phyloP scores from a whole-genome alignment of 2,329 filamentous ascomycete genomes.

The Ascochyta viciae-villosae region DNA sequence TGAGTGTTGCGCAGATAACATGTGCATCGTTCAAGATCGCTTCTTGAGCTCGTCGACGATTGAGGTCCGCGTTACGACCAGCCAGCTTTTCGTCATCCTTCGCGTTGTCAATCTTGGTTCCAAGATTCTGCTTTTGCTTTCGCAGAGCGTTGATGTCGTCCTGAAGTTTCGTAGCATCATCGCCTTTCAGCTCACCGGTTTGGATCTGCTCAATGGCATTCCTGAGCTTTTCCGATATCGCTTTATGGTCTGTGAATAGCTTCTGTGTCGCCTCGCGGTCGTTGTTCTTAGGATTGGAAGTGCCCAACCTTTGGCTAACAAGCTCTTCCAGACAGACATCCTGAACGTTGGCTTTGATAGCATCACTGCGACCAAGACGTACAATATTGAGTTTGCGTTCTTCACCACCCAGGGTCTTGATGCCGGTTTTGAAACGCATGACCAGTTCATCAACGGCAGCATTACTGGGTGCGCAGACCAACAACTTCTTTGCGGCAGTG shows the following conservation, averaged over 20 bases:
- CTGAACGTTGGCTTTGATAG: constrained; percentile 85
- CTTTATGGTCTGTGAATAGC: constrained; percentile 74
- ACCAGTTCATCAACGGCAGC: constrained; percentile 97
- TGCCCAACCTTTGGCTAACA: constrained; percentile 74
- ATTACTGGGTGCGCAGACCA: constrained; percentile 98
- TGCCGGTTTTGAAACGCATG: constrained; percentile 84
- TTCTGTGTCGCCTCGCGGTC: constrained; percentile 63
- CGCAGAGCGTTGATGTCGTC: constrained; percentile 81
- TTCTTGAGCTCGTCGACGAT: constrained; percentile 83
- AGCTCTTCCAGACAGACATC: constrained; percentile 95
- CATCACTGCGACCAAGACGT: constrained; percentile 87
- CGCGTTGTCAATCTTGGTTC: constrained; percentile 82
- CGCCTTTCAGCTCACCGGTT: constrained; percentile 64
- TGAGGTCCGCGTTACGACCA: constrained; percentile 84
- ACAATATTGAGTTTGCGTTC: constrained; percentile 83
- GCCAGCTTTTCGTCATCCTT: constrained; percentile 85
- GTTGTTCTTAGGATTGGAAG: constrained; percentile 45
- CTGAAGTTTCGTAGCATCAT: constrained; percentile 71
- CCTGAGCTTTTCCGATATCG: constrained; percentile 69
- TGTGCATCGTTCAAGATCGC: constrained; percentile 89
- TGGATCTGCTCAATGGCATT: constrained; percentile 74
- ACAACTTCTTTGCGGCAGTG: constrained; percentile 76
- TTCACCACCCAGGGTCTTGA: constrained; percentile 78
- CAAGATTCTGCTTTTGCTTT: constrained; percentile 76
- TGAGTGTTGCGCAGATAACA: constrained; percentile 92